phyloP scores from a whole-genome alignment of 164 flowering plant species.

The Vitis labrusca region DNA sequence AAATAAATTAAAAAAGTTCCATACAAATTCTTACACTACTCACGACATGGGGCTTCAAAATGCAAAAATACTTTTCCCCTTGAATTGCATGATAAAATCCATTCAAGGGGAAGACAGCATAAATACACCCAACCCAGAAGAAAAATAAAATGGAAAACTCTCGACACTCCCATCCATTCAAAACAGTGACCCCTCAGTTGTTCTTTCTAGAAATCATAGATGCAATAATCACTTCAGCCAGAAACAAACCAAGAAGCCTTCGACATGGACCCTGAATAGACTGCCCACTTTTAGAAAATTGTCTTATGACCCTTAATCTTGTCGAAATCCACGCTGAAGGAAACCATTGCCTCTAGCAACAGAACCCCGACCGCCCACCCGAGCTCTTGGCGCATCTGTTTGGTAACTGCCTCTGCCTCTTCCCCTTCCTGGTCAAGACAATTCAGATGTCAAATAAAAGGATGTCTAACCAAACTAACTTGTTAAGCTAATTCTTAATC shows the following conservation, averaged over 20 bases:
- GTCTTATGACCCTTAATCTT: neutral
- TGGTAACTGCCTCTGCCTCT: slow-evolving; percentile 43
- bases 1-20: no score
- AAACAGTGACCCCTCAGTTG: neutral
- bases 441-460: neutral
- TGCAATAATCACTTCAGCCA: no score
- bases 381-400: slow-evolving; percentile 41
- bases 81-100: slow-evolving; percentile 30
- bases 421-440: slow-evolving; percentile 41
- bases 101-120: slow-evolving; percentile 20
- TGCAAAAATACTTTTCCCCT: slow-evolving; percentile 18
- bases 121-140: neutral
- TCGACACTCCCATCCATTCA: slow-evolving; percentile 8
- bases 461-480: neutral
- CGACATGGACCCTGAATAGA: neutral
- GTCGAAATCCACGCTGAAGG: slow-evolving; percentile 26
- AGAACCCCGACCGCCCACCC: slow-evolving; percentile 32
- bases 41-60: neutral
- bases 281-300: neutral
- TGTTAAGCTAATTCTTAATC: neutral
- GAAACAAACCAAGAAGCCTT: neutral
- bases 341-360: slow-evolving; percentile 45
- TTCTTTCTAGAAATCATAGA: slow-evolving; percentile 1
- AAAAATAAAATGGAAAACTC: slow-evolving; percentile 4
- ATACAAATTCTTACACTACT: slow-evolving; percentile 3